A percentile compares a stretch with the other conserved stretches of the same genome.
phyloP scores from a whole-genome alignment of 768 basidiomycete species.

The Exidia glandulosa region DNA sequence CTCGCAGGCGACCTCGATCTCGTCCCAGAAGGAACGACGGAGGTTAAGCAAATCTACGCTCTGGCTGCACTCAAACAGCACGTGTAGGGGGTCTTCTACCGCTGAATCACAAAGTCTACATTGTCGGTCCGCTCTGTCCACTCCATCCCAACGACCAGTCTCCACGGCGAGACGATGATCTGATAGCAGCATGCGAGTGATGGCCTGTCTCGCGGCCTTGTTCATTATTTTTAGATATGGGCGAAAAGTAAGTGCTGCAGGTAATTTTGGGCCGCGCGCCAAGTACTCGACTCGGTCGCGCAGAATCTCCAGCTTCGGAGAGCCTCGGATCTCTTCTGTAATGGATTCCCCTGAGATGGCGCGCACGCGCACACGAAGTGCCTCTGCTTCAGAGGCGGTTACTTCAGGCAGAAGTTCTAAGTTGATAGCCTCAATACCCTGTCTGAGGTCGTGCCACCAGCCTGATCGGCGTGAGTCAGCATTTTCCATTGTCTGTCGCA shows the following conservation, averaged over 20 bases:
- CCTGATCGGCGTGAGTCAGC: background rate
- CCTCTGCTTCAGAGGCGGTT: no score
- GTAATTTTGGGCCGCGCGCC: background rate
- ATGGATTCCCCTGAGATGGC: no score
- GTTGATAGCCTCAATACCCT: no score
- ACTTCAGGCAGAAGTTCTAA: no score
- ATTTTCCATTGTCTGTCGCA: background rate
- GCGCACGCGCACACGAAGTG: no score
- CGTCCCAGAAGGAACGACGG: background rate
- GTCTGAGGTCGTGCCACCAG: background rate
- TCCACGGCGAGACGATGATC: constrained; percentile 12
- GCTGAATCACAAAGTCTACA: background rate
- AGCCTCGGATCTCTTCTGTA: background rate
- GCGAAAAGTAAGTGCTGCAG: background rate
- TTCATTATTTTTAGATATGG: constrained; percentile 7
- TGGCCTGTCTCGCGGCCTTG: constrained; percentile 4
- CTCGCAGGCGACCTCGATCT: background rate
- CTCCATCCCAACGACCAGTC: background rate
- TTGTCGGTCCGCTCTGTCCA: background rate
- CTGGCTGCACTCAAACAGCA: background rate
- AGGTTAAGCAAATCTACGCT: background rate
- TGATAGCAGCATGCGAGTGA: constrained; percentile 6
- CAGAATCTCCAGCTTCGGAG: constrained; percentile 4
- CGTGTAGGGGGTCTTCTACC: background rate
- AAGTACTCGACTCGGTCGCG: background rate